A percentile compares a stretch with the other conserved stretches of the same genome.
These are phyloP conservation scores for Pyrus communis DNA, from an alignment of 306 rosid species.

Conservation along the genomic window DNA sequence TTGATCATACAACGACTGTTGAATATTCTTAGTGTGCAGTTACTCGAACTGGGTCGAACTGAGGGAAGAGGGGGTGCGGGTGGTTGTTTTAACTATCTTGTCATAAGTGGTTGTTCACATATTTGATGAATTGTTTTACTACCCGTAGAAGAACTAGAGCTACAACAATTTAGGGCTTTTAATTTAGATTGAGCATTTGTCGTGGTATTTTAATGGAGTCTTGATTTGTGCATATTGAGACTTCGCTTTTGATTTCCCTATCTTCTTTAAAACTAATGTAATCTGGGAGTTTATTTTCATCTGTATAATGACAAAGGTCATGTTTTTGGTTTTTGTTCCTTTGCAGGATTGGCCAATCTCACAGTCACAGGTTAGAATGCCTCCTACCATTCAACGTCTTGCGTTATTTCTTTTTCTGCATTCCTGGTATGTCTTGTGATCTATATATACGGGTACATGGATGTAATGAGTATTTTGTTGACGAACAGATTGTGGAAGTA, in stretches of 20 bases:
- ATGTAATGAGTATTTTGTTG: conserved; percentile 11
- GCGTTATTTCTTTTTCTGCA: neutral
- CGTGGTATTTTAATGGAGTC: neutral
- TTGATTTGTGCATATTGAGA: neutral
- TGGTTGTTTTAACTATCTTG: neutral
- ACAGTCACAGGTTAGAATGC: conserved; percentile 70
- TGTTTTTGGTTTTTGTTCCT: conserved; percentile 10
- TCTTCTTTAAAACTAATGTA: neutral
- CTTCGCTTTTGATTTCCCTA: neutral
- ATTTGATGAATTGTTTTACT: neutral
- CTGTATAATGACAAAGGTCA: conserved; percentile 5
- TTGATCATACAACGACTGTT: neutral
- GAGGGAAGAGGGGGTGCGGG: no score
- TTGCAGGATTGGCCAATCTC: conserved; percentile 85
- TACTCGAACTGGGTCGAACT: neutral
- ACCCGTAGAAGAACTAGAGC: neutral
- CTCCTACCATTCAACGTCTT: conserved; percentile 11
- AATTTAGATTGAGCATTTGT: neutral
- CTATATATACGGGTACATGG: neutral
- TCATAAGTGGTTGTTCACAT: neutral
- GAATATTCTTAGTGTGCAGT: neutral
- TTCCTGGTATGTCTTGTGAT: neutral
- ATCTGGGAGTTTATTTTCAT: neutral
- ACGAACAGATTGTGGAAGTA: conserved; percentile 74
- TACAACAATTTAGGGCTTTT: neutral